Evolutionary conservation across 108 stramenopile species (phyloP).

Genomic region (Nitzschia palea): DNA sequence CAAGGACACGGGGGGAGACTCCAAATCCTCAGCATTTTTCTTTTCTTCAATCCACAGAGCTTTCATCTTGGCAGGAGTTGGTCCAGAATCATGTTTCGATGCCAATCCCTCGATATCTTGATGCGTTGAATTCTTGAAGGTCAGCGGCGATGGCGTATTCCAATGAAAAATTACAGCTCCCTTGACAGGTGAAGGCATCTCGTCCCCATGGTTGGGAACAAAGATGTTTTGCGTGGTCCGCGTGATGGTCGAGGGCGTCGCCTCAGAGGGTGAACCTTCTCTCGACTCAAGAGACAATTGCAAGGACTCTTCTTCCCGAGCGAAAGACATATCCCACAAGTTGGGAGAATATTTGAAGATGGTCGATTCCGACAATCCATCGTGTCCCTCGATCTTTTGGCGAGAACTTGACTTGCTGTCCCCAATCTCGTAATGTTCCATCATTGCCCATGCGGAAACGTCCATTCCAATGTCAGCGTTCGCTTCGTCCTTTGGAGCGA

Average conservation of each 20-base stretch:
- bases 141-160: too few species aligned
- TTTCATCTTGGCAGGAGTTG: slow-evolving; percentile 22
- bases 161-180: too few species aligned
- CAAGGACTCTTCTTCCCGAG: not conserved
- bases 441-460: slow-evolving; percentile 37
- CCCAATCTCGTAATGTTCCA: slow-evolving; percentile 30
- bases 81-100: slow-evolving; percentile 8
- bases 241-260: not conserved
- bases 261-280: not conserved
- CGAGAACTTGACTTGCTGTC: not conserved
- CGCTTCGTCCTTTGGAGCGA: not conserved
- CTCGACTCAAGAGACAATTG: slow-evolving; percentile 4
- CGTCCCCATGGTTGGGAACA: not conserved
- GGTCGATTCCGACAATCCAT: not conserved
- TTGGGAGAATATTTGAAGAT: not conserved
- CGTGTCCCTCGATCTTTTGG: not conserved
- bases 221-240: not conserved
- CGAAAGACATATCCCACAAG: slow-evolving; percentile 1
- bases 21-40: not conserved
- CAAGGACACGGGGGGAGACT: slow-evolving; percentile 13
- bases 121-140: too few species aligned
- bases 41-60: slow-evolving; percentile 17
- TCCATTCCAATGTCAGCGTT: not conserved
- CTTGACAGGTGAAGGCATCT: not conserved
- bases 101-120: too few species aligned